Conservation (phyloP, 768 basidiomycete species). For the Hygrophorus pudorinus region DNA sequence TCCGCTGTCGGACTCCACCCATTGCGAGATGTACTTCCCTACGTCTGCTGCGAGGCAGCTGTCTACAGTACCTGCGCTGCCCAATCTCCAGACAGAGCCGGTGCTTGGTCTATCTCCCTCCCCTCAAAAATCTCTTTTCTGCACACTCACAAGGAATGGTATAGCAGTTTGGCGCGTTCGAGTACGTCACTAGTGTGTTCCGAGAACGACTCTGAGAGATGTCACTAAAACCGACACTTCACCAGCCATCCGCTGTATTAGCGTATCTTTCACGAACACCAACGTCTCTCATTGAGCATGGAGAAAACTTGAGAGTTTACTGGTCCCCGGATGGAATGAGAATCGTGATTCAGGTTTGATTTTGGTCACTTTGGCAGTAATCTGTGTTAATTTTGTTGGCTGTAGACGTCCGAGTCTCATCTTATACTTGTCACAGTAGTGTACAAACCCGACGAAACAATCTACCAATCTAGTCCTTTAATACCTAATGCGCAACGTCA, state of each 20-base stretch:
- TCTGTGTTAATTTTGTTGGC: background rate
- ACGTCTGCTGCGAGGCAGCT: constrained; percentile 70
- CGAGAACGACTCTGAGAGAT: background rate
- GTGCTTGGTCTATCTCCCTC: constrained; percentile 53
- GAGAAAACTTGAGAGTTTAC: constrained; percentile 61
- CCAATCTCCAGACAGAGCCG: constrained; percentile 47
- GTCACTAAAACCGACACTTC: constrained; percentile 5
- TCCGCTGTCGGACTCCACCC: too few relatives aligned
- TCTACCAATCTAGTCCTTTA: constrained; percentile 44
- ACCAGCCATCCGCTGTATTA: constrained; percentile 60
- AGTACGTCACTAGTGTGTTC: constrained; percentile 32
- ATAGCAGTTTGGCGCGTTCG: constrained; percentile 76
- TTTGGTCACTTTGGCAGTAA: constrained; percentile 4
- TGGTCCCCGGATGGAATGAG: constrained; percentile 81
- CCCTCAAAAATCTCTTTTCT: constrained; percentile 71
- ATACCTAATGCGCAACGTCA: constrained; percentile 49
- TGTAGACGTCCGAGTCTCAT: constrained; percentile 74
- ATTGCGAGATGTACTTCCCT: constrained; percentile 72
- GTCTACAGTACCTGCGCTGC: constrained; percentile 58
- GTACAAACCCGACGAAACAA: constrained; percentile 41
- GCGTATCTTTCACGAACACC: constrained; percentile 69
- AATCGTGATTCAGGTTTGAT: constrained; percentile 64
- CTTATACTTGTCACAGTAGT: constrained; percentile 67
- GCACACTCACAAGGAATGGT: constrained; percentile 59
- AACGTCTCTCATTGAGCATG: constrained; percentile 72